phyloP scores from a whole-genome alignment of 192 early-diverging fungal species.

The Linderina pennispora region DNA sequence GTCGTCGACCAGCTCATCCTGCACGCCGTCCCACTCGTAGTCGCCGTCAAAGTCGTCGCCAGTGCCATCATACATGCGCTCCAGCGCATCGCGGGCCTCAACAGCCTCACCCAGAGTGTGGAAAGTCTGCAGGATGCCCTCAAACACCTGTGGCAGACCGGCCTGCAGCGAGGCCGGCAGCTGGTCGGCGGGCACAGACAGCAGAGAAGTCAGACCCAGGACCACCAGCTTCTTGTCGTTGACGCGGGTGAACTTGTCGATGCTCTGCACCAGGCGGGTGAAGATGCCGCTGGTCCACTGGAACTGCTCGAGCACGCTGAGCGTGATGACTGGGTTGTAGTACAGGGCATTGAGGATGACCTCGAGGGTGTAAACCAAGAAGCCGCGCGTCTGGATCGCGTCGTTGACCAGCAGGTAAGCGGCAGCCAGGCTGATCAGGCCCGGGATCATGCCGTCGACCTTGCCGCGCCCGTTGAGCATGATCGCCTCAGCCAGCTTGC shows the following conservation, averaged over 20 bases:
- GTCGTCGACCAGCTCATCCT: conserved; percentile 52
- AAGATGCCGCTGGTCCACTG: conserved; percentile 74
- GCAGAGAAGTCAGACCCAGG: conserved; percentile 64
- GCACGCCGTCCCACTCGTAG: conserved; percentile 41
- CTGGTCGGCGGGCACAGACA: conserved; percentile 63
- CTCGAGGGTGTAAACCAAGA: conserved; percentile 74
- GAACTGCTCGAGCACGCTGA: conserved; percentile 73
- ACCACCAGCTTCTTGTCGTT: conserved; percentile 95
- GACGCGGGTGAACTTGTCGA: conserved; percentile 74
- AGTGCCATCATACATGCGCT: conserved; percentile 32
- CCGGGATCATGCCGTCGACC: conserved; percentile 66
- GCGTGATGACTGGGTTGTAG: conserved; percentile 77
- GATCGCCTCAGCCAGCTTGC: conserved; percentile 81
- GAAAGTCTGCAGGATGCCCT: conserved; percentile 66
- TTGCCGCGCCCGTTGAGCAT: conserved; percentile 77
- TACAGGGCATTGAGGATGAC: conserved; percentile 78
- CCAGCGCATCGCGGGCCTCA: conserved; percentile 41
- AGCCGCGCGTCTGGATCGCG: conserved; percentile 57
- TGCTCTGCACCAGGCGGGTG: conserved; percentile 65
- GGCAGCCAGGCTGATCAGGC: conserved; percentile 64
- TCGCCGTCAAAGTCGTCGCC: conserved; percentile 22
- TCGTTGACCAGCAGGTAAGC: conserved; percentile 55
- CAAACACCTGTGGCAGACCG: conserved; percentile 71
- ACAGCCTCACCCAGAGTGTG: conserved; percentile 61
- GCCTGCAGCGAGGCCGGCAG: conserved; percentile 65